phyloP scores from a whole-genome alignment of 352 stramenopile species.

The Phytophthora syringae region DNA sequence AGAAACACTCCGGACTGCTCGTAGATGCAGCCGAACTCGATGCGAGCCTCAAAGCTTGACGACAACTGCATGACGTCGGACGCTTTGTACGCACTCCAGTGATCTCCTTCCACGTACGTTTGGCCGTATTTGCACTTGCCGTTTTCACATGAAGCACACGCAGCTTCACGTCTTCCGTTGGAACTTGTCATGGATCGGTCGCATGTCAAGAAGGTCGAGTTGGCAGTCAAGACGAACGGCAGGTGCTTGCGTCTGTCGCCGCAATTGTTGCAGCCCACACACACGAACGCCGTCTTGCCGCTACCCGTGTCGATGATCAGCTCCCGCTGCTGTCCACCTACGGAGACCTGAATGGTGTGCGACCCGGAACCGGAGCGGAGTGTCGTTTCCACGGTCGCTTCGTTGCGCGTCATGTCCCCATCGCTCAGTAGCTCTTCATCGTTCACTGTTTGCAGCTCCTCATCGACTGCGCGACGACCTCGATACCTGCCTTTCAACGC shows the following conservation, averaged over 20 bases:
- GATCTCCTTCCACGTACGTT: slow-evolving; percentile 94
- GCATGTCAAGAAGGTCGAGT: slow-evolving; percentile 60
- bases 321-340: slow-evolving; percentile 68
- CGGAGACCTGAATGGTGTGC: slow-evolving; percentile 73
- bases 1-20: slow-evolving; percentile 92
- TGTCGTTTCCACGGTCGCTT: slow-evolving; percentile 41
- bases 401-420: neutral
- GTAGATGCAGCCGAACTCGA: slow-evolving; percentile 96
- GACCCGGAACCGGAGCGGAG: slow-evolving; percentile 63
- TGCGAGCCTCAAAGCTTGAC: slow-evolving; percentile 38
- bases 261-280: slow-evolving; percentile 89
- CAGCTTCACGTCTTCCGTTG: slow-evolving; percentile 24
- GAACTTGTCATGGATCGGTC: slow-evolving; percentile 34
- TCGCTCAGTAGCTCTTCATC: slow-evolving; percentile 1
- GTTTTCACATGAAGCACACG: slow-evolving; percentile 46
- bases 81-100: slow-evolving; percentile 92
- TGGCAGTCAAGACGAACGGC: slow-evolving; percentile 61
- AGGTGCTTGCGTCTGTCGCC: slow-evolving; percentile 86
- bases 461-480: slow-evolving; percentile 13
- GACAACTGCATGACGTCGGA: slow-evolving; percentile 73
- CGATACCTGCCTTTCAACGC: slow-evolving; percentile 28
- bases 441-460: slow-evolving; percentile 12
- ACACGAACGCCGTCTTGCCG: slow-evolving; percentile 96
- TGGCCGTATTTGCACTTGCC: slow-evolving; percentile 91
- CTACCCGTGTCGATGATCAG: slow-evolving; percentile 98